Evolutionary conservation across 495 filamentous ascomycete genomes (phyloP).

Genomic region (Chaetomium cochliodes): DNA sequence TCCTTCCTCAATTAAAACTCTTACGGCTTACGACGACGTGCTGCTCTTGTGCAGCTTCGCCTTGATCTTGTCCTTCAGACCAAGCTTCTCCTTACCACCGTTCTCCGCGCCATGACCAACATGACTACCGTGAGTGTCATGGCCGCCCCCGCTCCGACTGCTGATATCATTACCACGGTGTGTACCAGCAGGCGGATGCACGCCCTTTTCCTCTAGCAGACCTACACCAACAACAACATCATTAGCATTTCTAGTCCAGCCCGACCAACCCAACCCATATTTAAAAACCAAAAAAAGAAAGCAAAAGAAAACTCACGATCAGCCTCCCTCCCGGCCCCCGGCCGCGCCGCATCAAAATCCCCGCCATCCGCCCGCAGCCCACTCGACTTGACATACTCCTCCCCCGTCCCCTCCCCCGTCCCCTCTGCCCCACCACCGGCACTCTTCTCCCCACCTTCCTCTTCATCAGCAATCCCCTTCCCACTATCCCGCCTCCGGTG

Average conservation of each 20-base stretch:
- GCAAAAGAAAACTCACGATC: slow-evolving; percentile 52
- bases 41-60: slow-evolving; percentile 42
- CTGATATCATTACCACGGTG: slow-evolving; percentile 9
- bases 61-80: slow-evolving; percentile 49
- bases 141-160: neutral
- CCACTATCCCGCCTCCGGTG: slow-evolving; percentile 13
- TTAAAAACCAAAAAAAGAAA: neutral
- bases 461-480: slow-evolving; percentile 15
- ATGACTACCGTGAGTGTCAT: too few relatives aligned
- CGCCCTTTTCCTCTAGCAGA: slow-evolving; percentile 45
- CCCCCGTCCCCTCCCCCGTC: slow-evolving; percentile 38
- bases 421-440: slow-evolving; percentile 12
- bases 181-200: slow-evolving; percentile 18
- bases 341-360: slow-evolving; percentile 61
- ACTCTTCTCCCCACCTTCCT: slow-evolving; percentile 20
- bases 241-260: slow-evolving; percentile 9
- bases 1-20: neutral
- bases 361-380: slow-evolving; percentile 60
- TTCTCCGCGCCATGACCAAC: neutral
- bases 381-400: slow-evolving; percentile 56
- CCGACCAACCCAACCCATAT: neutral
- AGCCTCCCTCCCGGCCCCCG: slow-evolving; percentile 64
- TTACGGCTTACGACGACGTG: slow-evolving; percentile 5
- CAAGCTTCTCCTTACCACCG: slow-evolving; percentile 33
- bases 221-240: slow-evolving; percentile 28